Percentiles rank a stretch among this genome's conserved stretches.
phyloP scores from a whole-genome alignment of 257 asterid genomes.

The Solanum stenotomum region DNA sequence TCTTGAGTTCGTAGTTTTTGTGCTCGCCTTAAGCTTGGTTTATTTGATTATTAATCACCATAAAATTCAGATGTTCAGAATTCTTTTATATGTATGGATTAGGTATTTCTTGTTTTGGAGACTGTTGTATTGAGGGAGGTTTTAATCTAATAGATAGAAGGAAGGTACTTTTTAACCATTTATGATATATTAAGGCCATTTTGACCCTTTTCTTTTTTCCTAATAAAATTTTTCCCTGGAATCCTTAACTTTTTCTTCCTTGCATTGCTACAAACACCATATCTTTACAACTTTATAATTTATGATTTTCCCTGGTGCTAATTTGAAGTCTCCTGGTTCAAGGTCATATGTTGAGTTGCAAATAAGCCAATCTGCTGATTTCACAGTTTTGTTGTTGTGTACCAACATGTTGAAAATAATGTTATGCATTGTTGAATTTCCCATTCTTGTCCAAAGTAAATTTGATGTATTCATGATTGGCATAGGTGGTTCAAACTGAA shows the following conservation, averaged over 20 bases:
- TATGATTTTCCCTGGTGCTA: conserved; percentile 7
- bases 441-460: conserved; percentile 19
- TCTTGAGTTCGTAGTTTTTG: too few relatives aligned
- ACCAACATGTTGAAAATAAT: conserved; percentile 14
- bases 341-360: conserved; percentile 2
- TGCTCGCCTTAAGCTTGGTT: too few relatives aligned
- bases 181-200: background rate
- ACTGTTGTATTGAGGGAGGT: background rate
- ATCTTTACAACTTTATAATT: too few relatives aligned
- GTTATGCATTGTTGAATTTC: conserved; percentile 15
- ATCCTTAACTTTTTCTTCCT: too few relatives aligned
- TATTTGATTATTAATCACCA: too few relatives aligned
- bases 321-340: conserved; percentile 25
- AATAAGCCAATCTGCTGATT: conserved; percentile 20
- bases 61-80: background rate
- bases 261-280: too few relatives aligned
- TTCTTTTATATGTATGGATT: background rate
- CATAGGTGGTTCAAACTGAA: conserved; percentile 26
- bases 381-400: conserved; percentile 11
- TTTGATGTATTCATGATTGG: conserved; percentile 24
- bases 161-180: background rate
- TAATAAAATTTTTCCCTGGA: too few relatives aligned
- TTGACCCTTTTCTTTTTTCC: too few relatives aligned
- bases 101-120: background rate
- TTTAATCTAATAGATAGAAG: background rate